A percentile compares a stretch with the other conserved stretches of the same genome.
Evolutionary conservation across 1,284 basidiomycete genomes (phyloP).

Genomic region (Fomitiporia mediterranea): DNA sequence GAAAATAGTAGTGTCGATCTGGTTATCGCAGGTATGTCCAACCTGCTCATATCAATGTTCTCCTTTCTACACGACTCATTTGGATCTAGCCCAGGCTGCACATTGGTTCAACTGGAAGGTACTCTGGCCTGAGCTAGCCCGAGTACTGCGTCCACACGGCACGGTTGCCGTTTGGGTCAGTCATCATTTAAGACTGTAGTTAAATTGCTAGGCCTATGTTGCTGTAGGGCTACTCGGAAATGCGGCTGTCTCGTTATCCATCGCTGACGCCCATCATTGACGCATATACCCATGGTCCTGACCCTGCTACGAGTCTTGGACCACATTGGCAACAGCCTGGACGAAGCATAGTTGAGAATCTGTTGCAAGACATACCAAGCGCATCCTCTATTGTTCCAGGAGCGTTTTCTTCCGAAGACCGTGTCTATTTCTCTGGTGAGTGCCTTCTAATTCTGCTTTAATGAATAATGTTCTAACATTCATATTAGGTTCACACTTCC

Average conservation of each 20-base stretch:
- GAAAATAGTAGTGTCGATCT: conserved; percentile 64
- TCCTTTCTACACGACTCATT: neutral
- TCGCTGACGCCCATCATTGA: conserved; percentile 55
- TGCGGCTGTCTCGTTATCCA: conserved; percentile 61
- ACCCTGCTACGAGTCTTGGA: conserved; percentile 54
- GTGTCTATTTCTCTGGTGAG: conserved; percentile 52
- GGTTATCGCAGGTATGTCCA: conserved; percentile 57
- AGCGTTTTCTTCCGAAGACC: conserved; percentile 39
- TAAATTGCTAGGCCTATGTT: neutral
- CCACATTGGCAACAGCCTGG: conserved; percentile 81
- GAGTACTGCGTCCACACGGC: conserved; percentile 63
- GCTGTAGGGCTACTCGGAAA: conserved; percentile 71
- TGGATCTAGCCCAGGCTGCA: conserved; percentile 63
- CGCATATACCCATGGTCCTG: conserved; percentile 53
- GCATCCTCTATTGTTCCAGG: conserved; percentile 38
- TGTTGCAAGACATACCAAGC: conserved; percentile 65
- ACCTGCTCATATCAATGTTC: neutral
- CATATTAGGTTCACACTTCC: conserved; percentile 37
- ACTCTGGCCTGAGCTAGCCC: conserved; percentile 66
- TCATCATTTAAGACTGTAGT: neutral
- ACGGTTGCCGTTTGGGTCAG: conserved; percentile 75
- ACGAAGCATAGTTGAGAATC: conserved; percentile 66
- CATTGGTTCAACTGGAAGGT: conserved; percentile 84
- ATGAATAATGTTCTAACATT: neutral
- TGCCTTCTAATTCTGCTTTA: conserved; percentile 17